Conservation (phyloP, 306 rosid species). For the Vicia sativa region DNA sequence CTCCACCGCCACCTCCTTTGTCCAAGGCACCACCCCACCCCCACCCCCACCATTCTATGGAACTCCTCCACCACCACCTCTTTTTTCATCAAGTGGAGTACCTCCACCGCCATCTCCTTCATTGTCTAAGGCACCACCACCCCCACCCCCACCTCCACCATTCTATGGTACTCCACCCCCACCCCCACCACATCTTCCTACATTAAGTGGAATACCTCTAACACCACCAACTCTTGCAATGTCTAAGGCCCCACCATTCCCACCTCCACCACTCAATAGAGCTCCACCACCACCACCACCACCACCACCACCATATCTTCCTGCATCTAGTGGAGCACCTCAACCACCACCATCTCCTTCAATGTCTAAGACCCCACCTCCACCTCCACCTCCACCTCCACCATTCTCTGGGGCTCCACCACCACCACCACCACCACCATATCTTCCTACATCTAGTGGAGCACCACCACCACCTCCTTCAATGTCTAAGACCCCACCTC, state of each 20-base stretch:
- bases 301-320: slow-evolving; percentile 26
- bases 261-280: slow-evolving; percentile 33
- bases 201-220: background rate
- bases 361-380: slow-evolving; percentile 23
- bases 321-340: slow-evolving; percentile 9
- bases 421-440: slow-evolving; percentile 33
- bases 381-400: slow-evolving; percentile 36
- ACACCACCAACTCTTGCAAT: slow-evolving; percentile 30
- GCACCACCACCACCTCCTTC: slow-evolving; percentile 4
- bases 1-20: background rate
- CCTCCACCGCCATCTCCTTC: background rate
- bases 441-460: background rate
- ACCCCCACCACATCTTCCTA: background rate
- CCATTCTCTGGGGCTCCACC: slow-evolving; percentile 21
- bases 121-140: slow-evolving; percentile 8
- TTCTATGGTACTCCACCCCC: slow-evolving; percentile 26
- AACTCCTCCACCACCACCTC: slow-evolving; percentile 23
- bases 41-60: background rate
- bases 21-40: slow-evolving; percentile 26
- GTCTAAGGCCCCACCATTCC: slow-evolving; percentile 34
- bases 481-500: background rate
- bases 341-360: slow-evolving; percentile 23
- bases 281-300: slow-evolving; percentile 30
- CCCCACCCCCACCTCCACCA: slow-evolving; percentile 15
- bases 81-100: background rate